Percentiles rank a stretch among this genome's conserved stretches.
These are phyloP conservation scores for Rutstroemia sp. DNA, from an alignment of 2,329 filamentous ascomycete species.

Conservation along the genomic window DNA sequence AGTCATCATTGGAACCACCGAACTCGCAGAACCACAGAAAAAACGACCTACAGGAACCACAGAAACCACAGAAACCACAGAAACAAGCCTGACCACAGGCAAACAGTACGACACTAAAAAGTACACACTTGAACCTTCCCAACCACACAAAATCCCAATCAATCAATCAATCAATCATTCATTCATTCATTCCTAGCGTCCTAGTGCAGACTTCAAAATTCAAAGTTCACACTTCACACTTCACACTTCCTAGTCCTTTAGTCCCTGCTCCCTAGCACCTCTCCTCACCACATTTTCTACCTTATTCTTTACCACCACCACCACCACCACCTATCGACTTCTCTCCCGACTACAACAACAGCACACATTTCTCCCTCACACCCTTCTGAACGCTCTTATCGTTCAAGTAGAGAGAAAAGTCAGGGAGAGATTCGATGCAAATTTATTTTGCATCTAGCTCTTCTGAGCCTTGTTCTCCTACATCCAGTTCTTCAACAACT, in stretches of 20 bases:
- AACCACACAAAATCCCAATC: not conserved
- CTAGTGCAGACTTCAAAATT: too few relatives aligned
- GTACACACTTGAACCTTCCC: constrained; percentile 4
- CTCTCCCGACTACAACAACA: not conserved
- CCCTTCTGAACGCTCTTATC: not conserved
- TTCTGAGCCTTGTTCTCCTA: constrained; percentile 1
- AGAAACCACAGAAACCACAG: not conserved
- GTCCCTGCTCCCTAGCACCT: too few relatives aligned
- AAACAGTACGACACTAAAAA: constrained; percentile 3
- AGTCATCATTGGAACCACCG: too few relatives aligned
- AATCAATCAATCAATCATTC: too few relatives aligned
- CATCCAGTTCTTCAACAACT: not conserved
- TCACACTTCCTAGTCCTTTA: too few relatives aligned
- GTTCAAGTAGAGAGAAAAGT: not conserved
- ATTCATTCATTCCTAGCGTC: too few relatives aligned
- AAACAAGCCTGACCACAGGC: not conserved
- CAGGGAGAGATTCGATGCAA: constrained; percentile 8
- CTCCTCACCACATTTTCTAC: not conserved
- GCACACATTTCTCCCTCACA: not conserved
- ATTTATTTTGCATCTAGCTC: constrained; percentile 8
- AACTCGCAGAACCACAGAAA: not conserved
- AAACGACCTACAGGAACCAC: not conserved
- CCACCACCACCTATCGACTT: not conserved
- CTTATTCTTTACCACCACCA: not conserved
- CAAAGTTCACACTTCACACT: too few relatives aligned